Conservation (phyloP, 768 basidiomycete species). For the Lentinula lateritia region DNA sequence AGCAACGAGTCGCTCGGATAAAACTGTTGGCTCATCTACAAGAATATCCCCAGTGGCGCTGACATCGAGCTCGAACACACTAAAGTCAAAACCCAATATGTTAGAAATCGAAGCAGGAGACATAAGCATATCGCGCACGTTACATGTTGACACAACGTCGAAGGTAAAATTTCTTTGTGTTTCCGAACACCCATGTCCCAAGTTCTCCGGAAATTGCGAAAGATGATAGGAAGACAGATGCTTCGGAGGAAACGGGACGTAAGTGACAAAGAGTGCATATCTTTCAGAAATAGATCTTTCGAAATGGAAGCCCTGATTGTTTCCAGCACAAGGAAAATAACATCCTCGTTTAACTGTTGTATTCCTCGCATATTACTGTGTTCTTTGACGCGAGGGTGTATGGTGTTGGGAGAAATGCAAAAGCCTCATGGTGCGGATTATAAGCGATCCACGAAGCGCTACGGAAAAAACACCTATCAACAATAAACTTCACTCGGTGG, state of each 20-base stretch:
- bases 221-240: conserved; percentile 3
- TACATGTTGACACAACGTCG: conserved; percentile 4
- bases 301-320: conserved; percentile 3
- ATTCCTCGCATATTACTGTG: background rate
- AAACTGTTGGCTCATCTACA: background rate
- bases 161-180: background rate
- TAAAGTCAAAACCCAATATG: background rate
- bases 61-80: conserved; percentile 5
- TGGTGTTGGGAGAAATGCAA: background rate
- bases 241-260: conserved; percentile 2
- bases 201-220: background rate
- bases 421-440: background rate
- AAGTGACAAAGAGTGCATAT: conserved; percentile 4
- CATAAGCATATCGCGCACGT: background rate
- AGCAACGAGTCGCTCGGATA: background rate
- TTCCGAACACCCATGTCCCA: background rate
- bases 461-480: background rate
- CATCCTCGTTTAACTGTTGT: background rate
- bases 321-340: conserved; percentile 2
- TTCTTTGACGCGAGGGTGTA: background rate
- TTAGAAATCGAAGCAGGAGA: background rate
- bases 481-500: background rate
- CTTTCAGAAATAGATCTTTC: background rate
- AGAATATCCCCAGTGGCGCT: background rate
- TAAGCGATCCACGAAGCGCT: background rate